phyloP scores from a whole-genome alignment of 2,329 filamentous ascomycete genomes.

The Elsinoe perseae region DNA sequence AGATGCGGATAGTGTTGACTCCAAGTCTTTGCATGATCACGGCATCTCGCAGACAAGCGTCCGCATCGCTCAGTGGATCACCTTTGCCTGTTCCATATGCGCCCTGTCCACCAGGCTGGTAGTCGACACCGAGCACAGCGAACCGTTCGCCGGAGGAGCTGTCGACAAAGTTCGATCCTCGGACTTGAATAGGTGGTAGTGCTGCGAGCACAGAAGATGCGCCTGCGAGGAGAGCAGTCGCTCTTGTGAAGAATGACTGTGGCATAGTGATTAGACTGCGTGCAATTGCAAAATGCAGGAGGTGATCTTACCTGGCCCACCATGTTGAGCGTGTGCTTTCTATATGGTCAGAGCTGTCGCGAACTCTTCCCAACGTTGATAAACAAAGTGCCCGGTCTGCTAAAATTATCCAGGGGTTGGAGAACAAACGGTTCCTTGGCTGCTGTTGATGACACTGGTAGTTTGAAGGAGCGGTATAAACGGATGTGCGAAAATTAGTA shows the following conservation, averaged over 20 bases:
- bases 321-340: background rate
- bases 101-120: constrained; percentile 55
- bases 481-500: background rate
- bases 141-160: constrained; percentile 50
- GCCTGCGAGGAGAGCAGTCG: constrained; percentile 22
- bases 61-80: constrained; percentile 52
- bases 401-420: background rate
- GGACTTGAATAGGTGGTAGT: constrained; percentile 43
- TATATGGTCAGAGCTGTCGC: background rate
- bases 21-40: constrained; percentile 56
- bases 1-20: constrained; percentile 58
- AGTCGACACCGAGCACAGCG: constrained; percentile 57
- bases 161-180: constrained; percentile 56
- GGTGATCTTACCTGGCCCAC: background rate
- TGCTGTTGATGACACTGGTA: background rate
- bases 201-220: constrained; percentile 42
- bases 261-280: background rate
- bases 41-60: constrained; percentile 54
- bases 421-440: background rate
- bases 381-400: background rate
- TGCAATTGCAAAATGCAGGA: background rate
- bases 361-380: background rate
- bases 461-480: background rate
- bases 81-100: constrained; percentile 46
- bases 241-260: constrained; percentile 5